Conservation (phyloP, 164 flowering plant species). For the Aristolochia contorta region DNA sequence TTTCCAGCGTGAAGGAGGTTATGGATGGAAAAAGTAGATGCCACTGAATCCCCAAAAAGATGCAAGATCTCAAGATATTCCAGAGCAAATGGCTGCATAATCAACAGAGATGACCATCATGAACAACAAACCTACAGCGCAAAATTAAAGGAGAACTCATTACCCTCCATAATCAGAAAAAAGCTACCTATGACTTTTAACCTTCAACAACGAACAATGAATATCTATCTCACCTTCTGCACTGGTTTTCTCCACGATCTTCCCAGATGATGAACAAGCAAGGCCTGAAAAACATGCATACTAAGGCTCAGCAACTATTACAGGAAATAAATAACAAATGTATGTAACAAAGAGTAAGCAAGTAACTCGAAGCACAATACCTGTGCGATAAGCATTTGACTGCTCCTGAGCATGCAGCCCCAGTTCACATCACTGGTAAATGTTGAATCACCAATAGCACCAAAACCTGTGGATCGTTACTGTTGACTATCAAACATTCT, state of each 20-base stretch:
- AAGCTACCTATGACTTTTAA: not conserved
- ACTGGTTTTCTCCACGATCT: slow-evolving; percentile 80
- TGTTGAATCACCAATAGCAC: slow-evolving; percentile 65
- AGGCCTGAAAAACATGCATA: slow-evolving; percentile 39
- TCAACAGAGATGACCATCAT: slow-evolving; percentile 13
- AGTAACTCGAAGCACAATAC: slow-evolving; percentile 18
- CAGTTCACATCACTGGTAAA: slow-evolving; percentile 72
- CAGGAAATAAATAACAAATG: not conserved
- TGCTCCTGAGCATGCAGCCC: slow-evolving; percentile 99
- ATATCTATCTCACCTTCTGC: slow-evolving; percentile 37
- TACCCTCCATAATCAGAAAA: slow-evolving; percentile 4
- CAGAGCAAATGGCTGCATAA: slow-evolving; percentile 53
- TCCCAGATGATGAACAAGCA: slow-evolving; percentile 67
- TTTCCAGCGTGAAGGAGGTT: slow-evolving; percentile 80
- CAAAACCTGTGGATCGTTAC: slow-evolving; percentile 41
- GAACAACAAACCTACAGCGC: slow-evolving; percentile 13
- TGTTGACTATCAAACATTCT: not conserved
- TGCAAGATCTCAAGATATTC: slow-evolving; percentile 64
- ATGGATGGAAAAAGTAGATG: slow-evolving; percentile 74
- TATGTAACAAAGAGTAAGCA: not conserved
- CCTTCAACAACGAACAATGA: not conserved
- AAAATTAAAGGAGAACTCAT: slow-evolving; percentile 5
- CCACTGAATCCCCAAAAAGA: slow-evolving; percentile 77
- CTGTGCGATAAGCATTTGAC: slow-evolving; percentile 99
- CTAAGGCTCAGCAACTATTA: not conserved